Evolutionary conservation across 805 yeast species (phyloP).

Genomic region (Cyberlindnera nakhonratchasimensis): DNA sequence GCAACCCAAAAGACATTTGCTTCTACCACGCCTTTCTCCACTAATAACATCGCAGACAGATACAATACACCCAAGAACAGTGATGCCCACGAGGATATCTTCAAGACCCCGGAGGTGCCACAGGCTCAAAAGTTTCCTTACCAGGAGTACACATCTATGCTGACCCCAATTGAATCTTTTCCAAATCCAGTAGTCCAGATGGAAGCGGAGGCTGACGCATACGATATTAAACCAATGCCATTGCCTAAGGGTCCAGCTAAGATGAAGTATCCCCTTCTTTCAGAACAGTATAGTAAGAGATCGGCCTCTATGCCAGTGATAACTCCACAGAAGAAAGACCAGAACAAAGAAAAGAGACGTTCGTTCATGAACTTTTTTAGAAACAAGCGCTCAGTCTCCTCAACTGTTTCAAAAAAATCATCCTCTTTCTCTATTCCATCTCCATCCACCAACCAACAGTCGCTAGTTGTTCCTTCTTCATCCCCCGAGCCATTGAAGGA

Average conservation of each 20-base stretch:
- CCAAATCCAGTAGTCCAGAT: constrained; percentile 2
- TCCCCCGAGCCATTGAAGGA: constrained; percentile 3
- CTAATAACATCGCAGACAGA: neutral
- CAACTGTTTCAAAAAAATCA: constrained; percentile 12
- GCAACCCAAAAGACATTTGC: neutral
- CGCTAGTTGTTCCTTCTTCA: neutral
- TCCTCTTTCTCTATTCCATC: constrained; percentile 8
- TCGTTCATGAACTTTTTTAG: constrained; percentile 25
- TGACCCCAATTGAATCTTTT: constrained; percentile 8
- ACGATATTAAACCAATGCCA: constrained; percentile 10
- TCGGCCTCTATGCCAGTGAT: constrained; percentile 26
- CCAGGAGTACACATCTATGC: constrained; percentile 21
- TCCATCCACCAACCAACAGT: neutral
- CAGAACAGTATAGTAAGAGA: constrained; percentile 21
- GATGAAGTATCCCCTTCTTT: constrained; percentile 6
- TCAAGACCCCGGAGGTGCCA: constrained; percentile 27
- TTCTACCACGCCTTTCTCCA: constrained; percentile 16
- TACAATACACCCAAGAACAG: neutral
- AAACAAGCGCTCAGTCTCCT: constrained; percentile 20
- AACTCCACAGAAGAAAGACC: constrained; percentile 1
- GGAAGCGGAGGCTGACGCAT: neutral
- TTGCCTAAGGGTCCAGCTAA: constrained; percentile 8
- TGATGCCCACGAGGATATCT: constrained; percentile 20
- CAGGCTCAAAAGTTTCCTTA: constrained; percentile 18
- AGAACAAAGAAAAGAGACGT: constrained; percentile 20